Base-by-base conservation (phyloP, 2,329 filamentous ascomycete genomes). In the Alternaria postmessia region DNA sequence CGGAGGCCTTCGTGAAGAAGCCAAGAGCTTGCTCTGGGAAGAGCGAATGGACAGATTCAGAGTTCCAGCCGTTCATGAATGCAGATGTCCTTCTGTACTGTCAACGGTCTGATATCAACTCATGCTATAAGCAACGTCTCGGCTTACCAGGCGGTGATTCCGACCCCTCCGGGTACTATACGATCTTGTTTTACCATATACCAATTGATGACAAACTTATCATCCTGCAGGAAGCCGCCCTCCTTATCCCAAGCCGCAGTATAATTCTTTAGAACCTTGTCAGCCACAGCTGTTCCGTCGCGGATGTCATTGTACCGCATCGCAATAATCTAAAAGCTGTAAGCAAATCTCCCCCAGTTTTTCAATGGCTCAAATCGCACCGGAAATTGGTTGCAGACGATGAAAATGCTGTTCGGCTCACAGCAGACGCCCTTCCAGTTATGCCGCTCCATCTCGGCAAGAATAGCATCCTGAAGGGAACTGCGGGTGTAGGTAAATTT, bases 351-450 rank as follows among this genome's bases (percentile, higher is more conserved):
- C 62, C 57, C 59, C 49, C n/a, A 38, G 43, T 51, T 18, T 16
- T 39, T 5, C 28, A 12, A 18, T 26, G 5, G 57, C 20, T 43
- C 8, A 20, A 22, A 26, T 60, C 69, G 41, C 67, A 80, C 78
- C 3, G 79, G 79, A 68, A 82, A 82, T 57, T 81, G 81, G 61
- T 82, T 82, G 66, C 80, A 82, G 44, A 80, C 75, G 5, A 80
- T 63, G 57, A 79, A 80, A 7, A 80, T 72, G 3, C 63, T 66
- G 64, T 82, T 82, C 2, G 79, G 81, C 66, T 82, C 81, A 58
- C 80, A 82, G 48, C 79, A 82, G 1, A 79, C 80, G 0, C 80
- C 79, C 2, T 80, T 62, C 79, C 79, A 82, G 0, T 65, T 67
- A 43, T 77, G 75, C 12, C 66, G 51, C 60, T 80, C 79, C 78